Conservation (phyloP, 768 basidiomycete species). For the Auriscalpium microsporum region DNA sequence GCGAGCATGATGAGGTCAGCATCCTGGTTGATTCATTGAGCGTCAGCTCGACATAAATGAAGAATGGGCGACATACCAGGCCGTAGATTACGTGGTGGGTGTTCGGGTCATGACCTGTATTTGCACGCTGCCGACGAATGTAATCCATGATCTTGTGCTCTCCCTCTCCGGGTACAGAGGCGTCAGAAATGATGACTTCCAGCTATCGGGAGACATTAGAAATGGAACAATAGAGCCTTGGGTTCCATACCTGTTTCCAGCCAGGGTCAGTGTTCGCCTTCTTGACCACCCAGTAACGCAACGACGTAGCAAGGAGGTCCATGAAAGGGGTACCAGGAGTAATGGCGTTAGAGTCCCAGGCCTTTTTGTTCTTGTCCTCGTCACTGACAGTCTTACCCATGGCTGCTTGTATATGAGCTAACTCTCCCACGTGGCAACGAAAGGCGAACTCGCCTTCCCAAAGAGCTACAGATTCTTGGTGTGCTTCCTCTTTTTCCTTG, state of each 20-base stretch:
- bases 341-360: conserved; percentile 98
- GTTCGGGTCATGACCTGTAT: conserved; percentile 89
- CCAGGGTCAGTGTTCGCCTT: conserved; percentile 94
- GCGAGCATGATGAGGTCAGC: conserved; percentile 99
- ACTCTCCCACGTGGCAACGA: neutral
- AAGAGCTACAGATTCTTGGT: conserved; percentile 69
- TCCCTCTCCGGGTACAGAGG: conserved; percentile 95
- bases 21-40: conserved; percentile 45
- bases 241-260: conserved; percentile 70
- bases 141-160: conserved; percentile 99
- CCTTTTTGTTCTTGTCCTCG: conserved; percentile 72
- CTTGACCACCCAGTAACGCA: conserved; percentile 93
- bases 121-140: conserved; percentile 82
- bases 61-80: conserved; percentile 44
- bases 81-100: conserved; percentile 97
- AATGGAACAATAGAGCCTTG: neutral
- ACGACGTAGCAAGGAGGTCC: conserved; percentile 77
- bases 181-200: conserved; percentile 94
- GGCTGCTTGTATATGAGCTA: conserved; percentile 34
- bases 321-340: conserved; percentile 99
- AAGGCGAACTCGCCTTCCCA: conserved; percentile 62
- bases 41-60: conserved; percentile 7
- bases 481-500: conserved; percentile 84
- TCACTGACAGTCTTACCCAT: conserved; percentile 86
- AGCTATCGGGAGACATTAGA: conserved; percentile 39